phyloP scores from a whole-genome alignment of 805 yeast genomes.

The Candida namnaoensis region DNA sequence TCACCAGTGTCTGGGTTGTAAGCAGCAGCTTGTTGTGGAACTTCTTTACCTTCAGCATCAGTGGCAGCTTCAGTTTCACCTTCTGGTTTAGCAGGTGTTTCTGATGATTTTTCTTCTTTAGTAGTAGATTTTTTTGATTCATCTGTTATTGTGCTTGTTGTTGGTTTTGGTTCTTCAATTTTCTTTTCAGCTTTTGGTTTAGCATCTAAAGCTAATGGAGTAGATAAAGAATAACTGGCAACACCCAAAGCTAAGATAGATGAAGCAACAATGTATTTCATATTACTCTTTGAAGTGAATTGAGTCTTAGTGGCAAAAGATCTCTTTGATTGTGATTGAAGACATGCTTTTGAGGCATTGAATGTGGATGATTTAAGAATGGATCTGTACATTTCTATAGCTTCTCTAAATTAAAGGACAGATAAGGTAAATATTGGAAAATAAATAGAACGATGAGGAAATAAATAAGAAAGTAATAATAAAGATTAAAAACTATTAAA shows the following conservation, averaged over 20 bases:
- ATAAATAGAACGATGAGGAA: too few species aligned
- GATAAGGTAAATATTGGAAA: too few species aligned
- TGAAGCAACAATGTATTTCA: constrained; percentile 11
- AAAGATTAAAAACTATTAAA: too few species aligned
- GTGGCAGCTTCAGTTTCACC: constrained; percentile 1
- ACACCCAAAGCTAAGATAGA: constrained; percentile 10
- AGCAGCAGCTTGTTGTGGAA: constrained; percentile 52
- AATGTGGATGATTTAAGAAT: neutral
- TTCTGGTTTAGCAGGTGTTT: constrained; percentile 1
- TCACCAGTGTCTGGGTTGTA: constrained; percentile 96
- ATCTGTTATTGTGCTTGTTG: neutral
- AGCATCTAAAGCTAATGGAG: constrained; percentile 12
- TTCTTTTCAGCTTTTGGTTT: constrained; percentile 1
- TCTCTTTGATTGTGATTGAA: neutral
- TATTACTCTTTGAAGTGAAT: neutral
- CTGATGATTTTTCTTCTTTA: neutral
- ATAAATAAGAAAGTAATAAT: too few species aligned
- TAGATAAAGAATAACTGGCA: constrained; percentile 7
- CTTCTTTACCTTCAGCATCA: constrained; percentile 19
- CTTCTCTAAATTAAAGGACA: too few species aligned
- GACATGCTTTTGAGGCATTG: neutral
- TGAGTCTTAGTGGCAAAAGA: neutral
- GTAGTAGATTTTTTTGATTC: neutral
- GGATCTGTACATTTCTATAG: neutral
- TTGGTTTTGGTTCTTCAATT: constrained; percentile 1